Evolutionary conservation across 495 filamentous ascomycete genomes (phyloP).

Genomic region (Lasiosphaeriaceae sp.): DNA sequence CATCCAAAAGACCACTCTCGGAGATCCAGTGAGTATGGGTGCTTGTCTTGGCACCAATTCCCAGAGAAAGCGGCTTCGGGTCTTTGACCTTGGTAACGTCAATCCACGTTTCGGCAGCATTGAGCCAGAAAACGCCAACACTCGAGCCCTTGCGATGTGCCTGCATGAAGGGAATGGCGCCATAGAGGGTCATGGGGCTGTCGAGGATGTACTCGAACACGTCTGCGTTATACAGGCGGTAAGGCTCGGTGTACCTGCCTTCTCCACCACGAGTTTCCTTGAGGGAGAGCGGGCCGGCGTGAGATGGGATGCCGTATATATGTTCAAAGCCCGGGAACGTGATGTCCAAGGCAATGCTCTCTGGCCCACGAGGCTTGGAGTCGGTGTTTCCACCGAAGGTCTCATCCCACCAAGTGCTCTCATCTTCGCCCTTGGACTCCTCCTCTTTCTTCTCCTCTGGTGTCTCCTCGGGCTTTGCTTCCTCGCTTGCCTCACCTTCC

Average conservation of each 20-base stretch:
- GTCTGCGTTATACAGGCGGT: slow-evolving; percentile 91
- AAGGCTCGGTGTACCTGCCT: slow-evolving; percentile 85
- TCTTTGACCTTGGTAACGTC: slow-evolving; percentile 84
- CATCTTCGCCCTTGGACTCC: slow-evolving; percentile 50
- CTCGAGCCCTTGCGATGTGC: slow-evolving; percentile 90
- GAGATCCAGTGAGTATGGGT: slow-evolving; percentile 97
- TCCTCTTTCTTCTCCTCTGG: slow-evolving; percentile 35
- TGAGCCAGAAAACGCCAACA: slow-evolving; percentile 98
- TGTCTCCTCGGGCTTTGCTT: slow-evolving; percentile 32
- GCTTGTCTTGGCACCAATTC: slow-evolving; percentile 60
- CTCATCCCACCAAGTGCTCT: slow-evolving; percentile 97
- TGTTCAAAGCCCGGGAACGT: slow-evolving; percentile 86
- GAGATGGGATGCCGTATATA: slow-evolving; percentile 93
- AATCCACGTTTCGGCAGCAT: slow-evolving; percentile 95
- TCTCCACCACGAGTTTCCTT: slow-evolving; percentile 85
- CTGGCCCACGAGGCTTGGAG: slow-evolving; percentile 81
- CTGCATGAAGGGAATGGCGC: slow-evolving; percentile 94
- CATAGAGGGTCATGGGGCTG: slow-evolving; percentile 98
- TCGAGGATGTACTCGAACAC: slow-evolving; percentile 97
- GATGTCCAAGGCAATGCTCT: slow-evolving; percentile 87
- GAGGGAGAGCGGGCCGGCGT: slow-evolving; percentile 81
- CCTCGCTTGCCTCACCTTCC: slow-evolving; percentile 40
- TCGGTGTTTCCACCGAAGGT: slow-evolving; percentile 91
- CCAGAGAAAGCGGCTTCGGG: slow-evolving; percentile 66
- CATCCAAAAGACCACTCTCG: slow-evolving; percentile 80